Conservation (phyloP, 1,284 basidiomycete genomes). For the Sporisorium graminicola region DNA sequence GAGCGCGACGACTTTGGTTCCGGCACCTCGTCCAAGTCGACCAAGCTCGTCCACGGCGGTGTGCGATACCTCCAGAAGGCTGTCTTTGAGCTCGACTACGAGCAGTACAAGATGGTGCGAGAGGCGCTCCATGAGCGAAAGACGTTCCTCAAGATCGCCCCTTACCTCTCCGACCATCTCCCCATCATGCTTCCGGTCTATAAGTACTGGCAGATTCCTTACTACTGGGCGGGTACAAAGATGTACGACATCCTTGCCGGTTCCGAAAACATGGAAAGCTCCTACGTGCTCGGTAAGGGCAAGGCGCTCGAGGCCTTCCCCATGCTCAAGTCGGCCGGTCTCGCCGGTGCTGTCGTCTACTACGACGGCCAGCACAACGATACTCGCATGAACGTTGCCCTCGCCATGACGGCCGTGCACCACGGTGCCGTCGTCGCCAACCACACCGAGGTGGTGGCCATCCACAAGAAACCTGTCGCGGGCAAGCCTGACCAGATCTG, state of each 20-base stretch:
- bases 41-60: slow-evolving; percentile 97
- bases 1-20: slow-evolving; percentile 93
- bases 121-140: slow-evolving; percentile 93
- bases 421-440: slow-evolving; percentile 90
- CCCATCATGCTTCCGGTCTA: slow-evolving; percentile 95
- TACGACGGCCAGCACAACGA: slow-evolving; percentile 99
- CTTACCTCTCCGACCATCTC: slow-evolving; percentile 90
- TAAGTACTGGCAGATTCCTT: slow-evolving; percentile 93
- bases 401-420: slow-evolving; percentile 88
- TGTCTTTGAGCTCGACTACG: slow-evolving; percentile 91
- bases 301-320: slow-evolving; percentile 95
- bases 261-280: slow-evolving; percentile 94
- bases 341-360: slow-evolving; percentile 95
- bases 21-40: slow-evolving; percentile 93
- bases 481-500: slow-evolving; percentile 76
- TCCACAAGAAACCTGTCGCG: slow-evolving; percentile 76
- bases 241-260: slow-evolving; percentile 96
- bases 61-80: slow-evolving; percentile 98
- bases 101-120: slow-evolving; percentile 87
- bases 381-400: slow-evolving; percentile 94
- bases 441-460: slow-evolving; percentile 85
- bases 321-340: slow-evolving; percentile 91
- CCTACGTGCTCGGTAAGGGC: slow-evolving; percentile 88
- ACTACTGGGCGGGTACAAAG: slow-evolving; percentile 95
- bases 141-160: slow-evolving; percentile 95